Percentiles rank a stretch among this genome's conserved stretches.
phyloP scores from a whole-genome alignment of 1,139 yeast genomes.

The Diutina mesorugosa region DNA sequence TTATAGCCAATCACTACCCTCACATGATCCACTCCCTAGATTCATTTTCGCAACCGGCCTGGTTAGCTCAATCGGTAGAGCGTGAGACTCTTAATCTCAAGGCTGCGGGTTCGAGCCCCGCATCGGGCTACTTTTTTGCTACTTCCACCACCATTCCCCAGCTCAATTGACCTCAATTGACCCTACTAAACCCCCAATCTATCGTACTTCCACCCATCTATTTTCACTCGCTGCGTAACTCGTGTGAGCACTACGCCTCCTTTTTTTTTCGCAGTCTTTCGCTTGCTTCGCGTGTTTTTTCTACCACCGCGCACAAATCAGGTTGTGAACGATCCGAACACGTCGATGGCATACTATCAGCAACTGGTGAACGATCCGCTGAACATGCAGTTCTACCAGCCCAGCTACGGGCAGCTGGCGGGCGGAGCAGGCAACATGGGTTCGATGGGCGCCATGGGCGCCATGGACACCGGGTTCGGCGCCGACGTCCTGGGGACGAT shows the following conservation, averaged over 20 bases:
- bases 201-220: no score
- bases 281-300: no score
- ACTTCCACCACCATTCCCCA: no score
- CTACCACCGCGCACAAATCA: neutral
- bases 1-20: no score
- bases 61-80: slow-evolving; percentile 12
- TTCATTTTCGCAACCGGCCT: slow-evolving; percentile 3
- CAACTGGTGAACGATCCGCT: slow-evolving; percentile 19
- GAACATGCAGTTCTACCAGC: slow-evolving; percentile 34
- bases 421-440: slow-evolving; percentile 16
- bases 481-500: slow-evolving; percentile 34
- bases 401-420: slow-evolving; percentile 15
- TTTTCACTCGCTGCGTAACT: no score
- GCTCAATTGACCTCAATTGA: no score
- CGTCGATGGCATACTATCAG: slow-evolving; percentile 27
- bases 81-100: slow-evolving; percentile 18
- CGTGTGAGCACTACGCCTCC: neutral
- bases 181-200: neutral
- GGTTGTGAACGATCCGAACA: neutral
- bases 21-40: no score
- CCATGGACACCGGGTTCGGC: slow-evolving; percentile 19
- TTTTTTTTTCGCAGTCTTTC: no score
- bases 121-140: slow-evolving; percentile 1
- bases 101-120: slow-evolving; percentile 4
- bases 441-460: slow-evolving; percentile 25